Evolutionary conservation across 257 asterid genomes (phyloP), one percentile per base, ranked within the genome.

Genomic region (Solanum chiquidenum): DNA sequence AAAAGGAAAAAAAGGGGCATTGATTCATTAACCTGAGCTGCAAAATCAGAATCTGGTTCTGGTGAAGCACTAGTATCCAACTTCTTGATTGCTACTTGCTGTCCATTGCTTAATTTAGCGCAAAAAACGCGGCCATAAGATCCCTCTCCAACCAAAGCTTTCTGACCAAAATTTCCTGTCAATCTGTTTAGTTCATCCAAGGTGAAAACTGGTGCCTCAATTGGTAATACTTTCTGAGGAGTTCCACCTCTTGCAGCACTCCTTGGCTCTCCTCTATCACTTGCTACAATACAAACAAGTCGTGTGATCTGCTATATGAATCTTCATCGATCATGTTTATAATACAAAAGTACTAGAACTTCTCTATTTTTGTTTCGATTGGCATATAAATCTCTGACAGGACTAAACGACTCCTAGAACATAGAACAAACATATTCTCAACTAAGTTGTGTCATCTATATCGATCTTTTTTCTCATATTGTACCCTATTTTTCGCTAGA

Each of bases 251-350:
- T 95, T 80, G 84, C 89, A 27, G 94, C 86, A 86, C 88, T 40
- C 89, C 97, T 92, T n/a, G 95, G 98, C 88, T 93, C 98, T 87
- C 95, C 96, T 88, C 96, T 94, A 86, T 92, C 98, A 88, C 95
- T 89, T 3, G 94, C 98, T 93, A 80, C 66, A 88, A 82, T 34
- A 73, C 72, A 9, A 62, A n/a, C 71, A 62, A 62, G 69, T 1
- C 69, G 29, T 21, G 0, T 21, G 0, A 60, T 60, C 14, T 60
- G 69, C 14, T 62, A 62, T n/a, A 10, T 62, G 71, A 62, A 62
- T 62, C 16, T 62, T 62, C 71, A n/a, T n/a, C 0, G 71, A 62
- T n/a, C 71, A 62, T 11, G 16, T 2, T 62, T 62, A 0, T 10
- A 23, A 62, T 23, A 23, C 71, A 62, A 62, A 62, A 23, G 31